These are phyloP conservation scores for Kurtzmaniella natalensis DNA, from an alignment of 1,139 yeast genomes.

Conservation along the genomic window DNA sequence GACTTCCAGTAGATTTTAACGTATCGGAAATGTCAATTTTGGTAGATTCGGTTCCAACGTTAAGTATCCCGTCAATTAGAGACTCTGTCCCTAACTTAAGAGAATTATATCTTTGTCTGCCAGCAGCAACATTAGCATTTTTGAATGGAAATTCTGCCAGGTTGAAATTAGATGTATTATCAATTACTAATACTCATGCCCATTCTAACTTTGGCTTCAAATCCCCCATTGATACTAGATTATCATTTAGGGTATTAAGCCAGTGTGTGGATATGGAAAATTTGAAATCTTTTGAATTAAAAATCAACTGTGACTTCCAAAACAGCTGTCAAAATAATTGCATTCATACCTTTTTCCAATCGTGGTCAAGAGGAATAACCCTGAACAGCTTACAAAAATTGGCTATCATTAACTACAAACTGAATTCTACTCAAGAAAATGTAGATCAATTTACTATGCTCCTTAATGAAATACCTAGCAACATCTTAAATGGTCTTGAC, in stretches of 20 bases:
- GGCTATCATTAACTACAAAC: slow-evolving; percentile 21
- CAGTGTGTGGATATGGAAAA: slow-evolving; percentile 14
- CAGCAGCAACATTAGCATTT: slow-evolving; percentile 8
- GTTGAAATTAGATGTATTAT: slow-evolving; percentile 2
- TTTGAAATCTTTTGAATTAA: slow-evolving; percentile 19
- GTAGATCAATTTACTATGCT: slow-evolving; percentile 18
- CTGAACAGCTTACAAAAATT: slow-evolving; percentile 13
- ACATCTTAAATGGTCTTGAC: slow-evolving; percentile 10
- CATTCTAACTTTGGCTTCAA: slow-evolving; percentile 8
- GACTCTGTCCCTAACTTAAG: slow-evolving; percentile 5
- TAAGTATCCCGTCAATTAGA: not conserved
- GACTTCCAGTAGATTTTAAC: slow-evolving; percentile 17
- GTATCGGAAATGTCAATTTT: slow-evolving; percentile 18
- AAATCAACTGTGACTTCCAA: slow-evolving; percentile 20
- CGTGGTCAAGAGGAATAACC: slow-evolving; percentile 11
- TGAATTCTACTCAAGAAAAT: slow-evolving; percentile 16
- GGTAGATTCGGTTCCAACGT: slow-evolving; percentile 12
- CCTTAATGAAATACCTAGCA: slow-evolving; percentile 10
- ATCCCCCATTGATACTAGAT: slow-evolving; percentile 5
- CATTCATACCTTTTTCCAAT: slow-evolving; percentile 17
- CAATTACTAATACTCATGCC: slow-evolving; percentile 7
- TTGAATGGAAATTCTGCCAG: slow-evolving; percentile 6
- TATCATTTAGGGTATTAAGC: slow-evolving; percentile 11
- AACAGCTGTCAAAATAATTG: slow-evolving; percentile 17
- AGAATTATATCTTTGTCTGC: slow-evolving; percentile 9